phyloP scores from a whole-genome alignment of 2,329 filamentous ascomycete species.

The Sarocladium brachiariae region DNA sequence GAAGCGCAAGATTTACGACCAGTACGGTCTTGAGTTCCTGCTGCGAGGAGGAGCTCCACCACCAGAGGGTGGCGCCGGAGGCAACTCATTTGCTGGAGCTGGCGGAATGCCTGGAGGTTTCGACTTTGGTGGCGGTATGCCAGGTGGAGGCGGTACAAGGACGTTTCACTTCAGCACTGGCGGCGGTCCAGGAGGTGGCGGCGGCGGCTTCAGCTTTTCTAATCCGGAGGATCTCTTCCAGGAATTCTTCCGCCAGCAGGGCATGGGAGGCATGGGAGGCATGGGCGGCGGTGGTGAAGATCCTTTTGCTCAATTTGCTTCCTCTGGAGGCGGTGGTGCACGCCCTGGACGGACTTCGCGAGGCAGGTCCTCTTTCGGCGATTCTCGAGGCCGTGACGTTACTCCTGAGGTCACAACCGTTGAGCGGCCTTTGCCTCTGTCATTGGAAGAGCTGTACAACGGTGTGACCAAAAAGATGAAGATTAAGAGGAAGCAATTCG shows the following conservation, averaged over 20 bases:
- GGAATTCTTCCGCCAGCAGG: slow-evolving; percentile 64
- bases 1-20: slow-evolving; percentile 92
- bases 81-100: slow-evolving; percentile 54
- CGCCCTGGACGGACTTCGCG: slow-evolving; percentile 1
- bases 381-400: background rate
- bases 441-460: slow-evolving; percentile 81
- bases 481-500: slow-evolving; percentile 94
- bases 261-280: slow-evolving; percentile 25
- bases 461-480: slow-evolving; percentile 95
- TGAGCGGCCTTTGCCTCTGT: slow-evolving; percentile 73
- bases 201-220: slow-evolving; percentile 74
- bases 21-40: slow-evolving; percentile 89
- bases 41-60: slow-evolving; percentile 67
- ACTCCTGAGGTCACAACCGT: slow-evolving; percentile 88
- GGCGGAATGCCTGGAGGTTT: slow-evolving; percentile 50
- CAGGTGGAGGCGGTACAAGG: slow-evolving; percentile 39
- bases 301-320: slow-evolving; percentile 43
- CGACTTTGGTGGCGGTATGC: slow-evolving; percentile 31
- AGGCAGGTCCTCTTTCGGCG: slow-evolving; percentile 1
- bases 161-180: slow-evolving; percentile 60
- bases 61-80: slow-evolving; percentile 46
- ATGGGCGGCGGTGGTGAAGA: slow-evolving; percentile 38
- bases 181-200: slow-evolving; percentile 41
- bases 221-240: slow-evolving; percentile 79
- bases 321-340: slow-evolving; percentile 22